Conservation (phyloP, 768 basidiomycete species). For the Kwoniella dejecticola region DNA sequence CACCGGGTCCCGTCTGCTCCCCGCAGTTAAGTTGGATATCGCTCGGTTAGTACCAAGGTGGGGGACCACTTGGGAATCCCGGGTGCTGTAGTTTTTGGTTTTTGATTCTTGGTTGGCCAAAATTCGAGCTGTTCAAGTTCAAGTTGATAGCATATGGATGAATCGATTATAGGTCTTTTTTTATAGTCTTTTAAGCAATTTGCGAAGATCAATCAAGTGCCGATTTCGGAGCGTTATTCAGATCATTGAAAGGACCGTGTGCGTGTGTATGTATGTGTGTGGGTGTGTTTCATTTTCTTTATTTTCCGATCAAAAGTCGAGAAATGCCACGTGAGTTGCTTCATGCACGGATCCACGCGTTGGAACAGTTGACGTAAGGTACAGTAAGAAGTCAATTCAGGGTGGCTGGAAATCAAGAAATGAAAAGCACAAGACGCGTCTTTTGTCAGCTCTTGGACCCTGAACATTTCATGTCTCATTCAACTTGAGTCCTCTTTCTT, state of each 20-base stretch:
- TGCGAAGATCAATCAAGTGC: too few relatives aligned
- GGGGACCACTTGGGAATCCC: conserved; percentile 10
- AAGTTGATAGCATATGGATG: too few relatives aligned
- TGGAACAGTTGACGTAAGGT: not conserved
- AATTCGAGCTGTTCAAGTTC: too few relatives aligned
- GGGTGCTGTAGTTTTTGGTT: conserved; percentile 9
- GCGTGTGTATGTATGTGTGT: too few relatives aligned
- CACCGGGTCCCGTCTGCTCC: conserved; percentile 1
- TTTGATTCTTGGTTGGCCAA: not conserved
- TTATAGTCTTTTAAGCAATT: too few relatives aligned
- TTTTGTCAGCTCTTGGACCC: not conserved
- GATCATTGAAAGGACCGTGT: too few relatives aligned
- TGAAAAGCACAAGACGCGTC: conserved; percentile 7
- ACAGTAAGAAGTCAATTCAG: conserved; percentile 4
- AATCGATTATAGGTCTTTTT: too few relatives aligned
- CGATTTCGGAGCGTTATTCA: too few relatives aligned
- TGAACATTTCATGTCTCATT: conserved; percentile 19
- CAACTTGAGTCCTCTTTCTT: not conserved
- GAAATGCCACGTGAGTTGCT: too few relatives aligned
- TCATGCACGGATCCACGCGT: too few relatives aligned
- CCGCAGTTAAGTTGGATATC: conserved; percentile 3
- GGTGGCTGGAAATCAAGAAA: conserved; percentile 10
- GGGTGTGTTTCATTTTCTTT: too few relatives aligned
- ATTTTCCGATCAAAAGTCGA: too few relatives aligned
- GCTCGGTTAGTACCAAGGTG: conserved; percentile 11